Evolutionary conservation across 257 asterid genomes (phyloP), one percentile per base, ranked within the genome.

Genomic region (Plectranthus barbatus): DNA sequence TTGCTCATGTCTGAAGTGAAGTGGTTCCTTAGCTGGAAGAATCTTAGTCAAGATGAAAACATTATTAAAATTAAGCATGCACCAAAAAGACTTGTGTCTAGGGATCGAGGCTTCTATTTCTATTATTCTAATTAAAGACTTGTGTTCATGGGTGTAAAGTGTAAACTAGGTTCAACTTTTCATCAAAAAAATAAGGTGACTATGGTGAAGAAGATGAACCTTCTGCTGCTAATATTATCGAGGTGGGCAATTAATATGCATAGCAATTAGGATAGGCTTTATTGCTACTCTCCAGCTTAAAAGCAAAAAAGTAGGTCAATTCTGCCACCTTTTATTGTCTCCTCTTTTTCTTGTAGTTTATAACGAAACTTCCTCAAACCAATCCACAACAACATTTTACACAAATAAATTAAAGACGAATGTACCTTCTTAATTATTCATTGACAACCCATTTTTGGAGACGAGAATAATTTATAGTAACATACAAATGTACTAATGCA

Each of bases 21-120:
- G 72, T 74, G 79, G 3, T 59, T 64, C 64, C 66, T 74, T 69
- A 74, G 79, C 73, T 74, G 79, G 73, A 70, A 52, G 79, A 69
- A 74, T 74, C 76, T 64, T 47, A 53, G 72, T 64, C 58, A 58
- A 65, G 51, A 64, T 60, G 20, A 34, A 37, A 42, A 70, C 31
- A 44, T 49, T 20, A 63, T 39, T 62, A n/a, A 14, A 49, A 64
- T 26, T n/a, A n/a, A n/a, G 1, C 33, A 46, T 21, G 58, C 60
- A 52, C 48, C 67, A n/a, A 23, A 55, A 56, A 54, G 56, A 60
- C 61, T 62, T 73, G 9, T 36, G 52, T 60, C 70, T 47, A 54
- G 56, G 66, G 58, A 45, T 61, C 49, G 13, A 42, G 45, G 36
- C 52, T 49, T 26, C 15, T n/a, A n/a, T n/a, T 9, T 14, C 20